These are phyloP conservation scores for Grosmannia huntii DNA, from an alignment of 2,329 filamentous ascomycete species.

Conservation along the genomic window DNA sequence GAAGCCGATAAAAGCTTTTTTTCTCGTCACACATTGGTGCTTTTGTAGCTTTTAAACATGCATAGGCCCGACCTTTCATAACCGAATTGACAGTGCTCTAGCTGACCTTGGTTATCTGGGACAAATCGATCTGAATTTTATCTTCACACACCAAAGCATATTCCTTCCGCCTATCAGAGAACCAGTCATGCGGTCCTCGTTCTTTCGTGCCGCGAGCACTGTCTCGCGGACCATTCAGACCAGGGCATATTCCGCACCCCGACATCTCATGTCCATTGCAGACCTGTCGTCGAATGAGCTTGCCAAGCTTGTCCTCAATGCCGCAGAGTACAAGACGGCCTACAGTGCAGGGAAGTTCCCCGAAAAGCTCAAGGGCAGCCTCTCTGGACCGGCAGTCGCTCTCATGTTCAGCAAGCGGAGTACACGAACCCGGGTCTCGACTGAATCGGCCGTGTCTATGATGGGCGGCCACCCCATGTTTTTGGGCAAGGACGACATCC, in stretches of 20 bases:
- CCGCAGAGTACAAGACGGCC: slow-evolving; percentile 58
- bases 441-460: slow-evolving; percentile 76
- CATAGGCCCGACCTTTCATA: background rate
- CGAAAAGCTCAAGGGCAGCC: slow-evolving; percentile 45
- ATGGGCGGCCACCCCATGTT: slow-evolving; percentile 96
- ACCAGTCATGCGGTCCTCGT: background rate
- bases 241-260: slow-evolving; percentile 42
- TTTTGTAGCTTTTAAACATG: background rate
- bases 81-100: background rate
- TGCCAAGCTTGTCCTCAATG: slow-evolving; percentile 70
- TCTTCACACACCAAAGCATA: background rate
- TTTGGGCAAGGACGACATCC: slow-evolving; percentile 87
- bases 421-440: slow-evolving; percentile 85
- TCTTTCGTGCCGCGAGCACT: background rate
- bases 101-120: background rate
- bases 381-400: slow-evolving; percentile 72
- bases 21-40: background rate
- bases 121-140: background rate
- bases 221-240: slow-evolving; percentile 8
- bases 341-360: slow-evolving; percentile 48
- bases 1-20: background rate
- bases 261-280: slow-evolving; percentile 84
- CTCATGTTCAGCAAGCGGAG: slow-evolving; percentile 97
- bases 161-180: background rate
- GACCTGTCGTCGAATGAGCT: slow-evolving; percentile 75